Evolutionary conservation across 805 yeast species (phyloP).

Genomic region (Metschnikowia sp.): DNA sequence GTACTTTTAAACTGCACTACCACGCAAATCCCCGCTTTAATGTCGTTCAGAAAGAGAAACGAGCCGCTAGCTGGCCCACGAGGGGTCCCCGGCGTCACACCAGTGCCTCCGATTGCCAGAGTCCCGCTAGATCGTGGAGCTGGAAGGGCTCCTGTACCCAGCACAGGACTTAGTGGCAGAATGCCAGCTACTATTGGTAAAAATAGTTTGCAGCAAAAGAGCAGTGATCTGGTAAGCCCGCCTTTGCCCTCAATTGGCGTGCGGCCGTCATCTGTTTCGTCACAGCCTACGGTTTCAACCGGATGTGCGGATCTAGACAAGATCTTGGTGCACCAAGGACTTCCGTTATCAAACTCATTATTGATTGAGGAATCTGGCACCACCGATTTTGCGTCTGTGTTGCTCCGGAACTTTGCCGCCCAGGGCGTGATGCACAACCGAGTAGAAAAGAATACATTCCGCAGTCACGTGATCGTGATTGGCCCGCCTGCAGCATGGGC

Average conservation of each 20-base stretch:
- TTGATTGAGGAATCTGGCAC: slow-evolving; percentile 81
- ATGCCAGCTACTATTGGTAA: neutral
- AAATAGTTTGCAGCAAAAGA: neutral
- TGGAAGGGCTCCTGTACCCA: too few species aligned
- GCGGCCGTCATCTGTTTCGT: slow-evolving; percentile 72
- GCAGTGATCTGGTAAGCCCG: slow-evolving; percentile 31
- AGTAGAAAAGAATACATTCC: slow-evolving; percentile 27
- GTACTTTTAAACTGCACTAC: neutral
- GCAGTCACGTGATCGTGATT: slow-evolving; percentile 62
- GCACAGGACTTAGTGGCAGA: neutral
- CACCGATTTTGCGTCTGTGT: slow-evolving; percentile 77
- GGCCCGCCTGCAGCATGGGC: slow-evolving; percentile 61
- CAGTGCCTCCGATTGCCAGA: neutral
- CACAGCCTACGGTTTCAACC: slow-evolving; percentile 74
- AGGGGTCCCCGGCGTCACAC: slow-evolving; percentile 1
- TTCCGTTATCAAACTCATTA: slow-evolving; percentile 73
- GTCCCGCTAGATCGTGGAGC: slow-evolving; percentile 6
- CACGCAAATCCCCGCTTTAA: slow-evolving; percentile 12
- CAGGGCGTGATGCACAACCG: slow-evolving; percentile 74
- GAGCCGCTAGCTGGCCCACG: slow-evolving; percentile 37
- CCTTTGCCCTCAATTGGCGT: slow-evolving; percentile 36
- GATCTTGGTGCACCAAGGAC: slow-evolving; percentile 73
- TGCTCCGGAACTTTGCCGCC: slow-evolving; percentile 66
- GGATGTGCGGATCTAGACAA: slow-evolving; percentile 77
- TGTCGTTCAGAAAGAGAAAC: slow-evolving; percentile 61